A percentile compares a stretch with the other conserved stretches of the same genome.
These are phyloP conservation scores for Chrysanthemum lavandulifolium DNA, from an alignment of 129 eudicot genomes.

Conservation along the genomic window DNA sequence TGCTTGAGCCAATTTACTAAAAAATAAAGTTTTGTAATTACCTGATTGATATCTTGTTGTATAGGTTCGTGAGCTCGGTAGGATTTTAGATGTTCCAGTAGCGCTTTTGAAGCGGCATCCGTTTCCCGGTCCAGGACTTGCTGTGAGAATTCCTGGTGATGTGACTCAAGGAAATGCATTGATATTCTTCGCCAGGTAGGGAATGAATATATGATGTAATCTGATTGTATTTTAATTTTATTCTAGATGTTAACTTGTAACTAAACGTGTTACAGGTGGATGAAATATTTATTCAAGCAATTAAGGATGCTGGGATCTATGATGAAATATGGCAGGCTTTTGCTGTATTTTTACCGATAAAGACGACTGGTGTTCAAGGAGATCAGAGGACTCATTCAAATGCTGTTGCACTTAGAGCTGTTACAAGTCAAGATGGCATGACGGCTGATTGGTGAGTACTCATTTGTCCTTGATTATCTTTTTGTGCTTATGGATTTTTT, in stretches of 20 bases:
- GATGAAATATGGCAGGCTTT: conserved; percentile 98
- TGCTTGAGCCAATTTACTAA: neutral
- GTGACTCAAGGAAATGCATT: conserved; percentile 89
- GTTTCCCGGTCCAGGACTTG: conserved; percentile 97
- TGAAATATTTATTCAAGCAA: conserved; percentile 86
- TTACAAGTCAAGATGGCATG: conserved; percentile 99
- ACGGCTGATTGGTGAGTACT: conserved; percentile 84
- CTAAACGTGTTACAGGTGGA: conserved; percentile 52
- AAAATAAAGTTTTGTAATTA: neutral
- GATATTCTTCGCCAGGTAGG: conserved; percentile 79
- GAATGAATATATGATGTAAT: neutral
- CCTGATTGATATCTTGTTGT: neutral
- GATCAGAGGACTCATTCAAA: conserved; percentile 92
- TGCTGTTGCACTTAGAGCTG: conserved; percentile 86
- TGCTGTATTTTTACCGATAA: conserved; percentile 74
- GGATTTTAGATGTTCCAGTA: conserved; percentile 70
- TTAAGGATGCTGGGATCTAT: conserved; percentile 84
- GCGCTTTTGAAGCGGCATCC: conserved; percentile 87
- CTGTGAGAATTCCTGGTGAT: conserved; percentile 87
- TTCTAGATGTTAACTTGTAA: conserved; percentile 1
- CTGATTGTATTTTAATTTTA: neutral
- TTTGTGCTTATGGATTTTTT: neutral
- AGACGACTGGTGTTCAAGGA: conserved; percentile 96
- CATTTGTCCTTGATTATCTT: neutral
- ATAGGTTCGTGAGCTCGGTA: conserved; percentile 93